Percentiles rank a stretch among this genome's conserved stretches.
Conservation (phyloP, 257 asterid species). For the Coffea canephora region DNA sequence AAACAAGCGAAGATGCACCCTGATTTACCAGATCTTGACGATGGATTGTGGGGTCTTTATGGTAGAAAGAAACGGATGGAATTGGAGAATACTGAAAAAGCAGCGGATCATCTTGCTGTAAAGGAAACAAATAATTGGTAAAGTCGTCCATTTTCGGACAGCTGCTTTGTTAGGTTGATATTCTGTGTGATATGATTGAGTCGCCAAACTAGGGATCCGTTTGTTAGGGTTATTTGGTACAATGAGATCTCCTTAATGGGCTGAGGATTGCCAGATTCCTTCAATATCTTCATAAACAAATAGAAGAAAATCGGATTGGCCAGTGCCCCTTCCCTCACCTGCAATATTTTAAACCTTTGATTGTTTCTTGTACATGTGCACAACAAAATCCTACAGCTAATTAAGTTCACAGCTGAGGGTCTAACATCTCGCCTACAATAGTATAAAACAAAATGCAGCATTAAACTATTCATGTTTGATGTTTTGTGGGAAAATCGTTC, state of each 20-base stretch:
- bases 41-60: slow-evolving; percentile 5
- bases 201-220: slow-evolving; percentile 2
- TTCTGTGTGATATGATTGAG: neutral
- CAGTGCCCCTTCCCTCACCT: slow-evolving; percentile 2
- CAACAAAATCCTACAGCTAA: neutral
- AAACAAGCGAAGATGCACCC: slow-evolving; percentile 2
- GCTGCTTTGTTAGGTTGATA: neutral
- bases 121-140: slow-evolving; percentile 5
- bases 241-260: slow-evolving; percentile 21
- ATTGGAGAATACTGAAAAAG: neutral
- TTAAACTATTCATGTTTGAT: neutral
- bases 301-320: neutral
- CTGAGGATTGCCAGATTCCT: slow-evolving; percentile 19
- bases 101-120: slow-evolving; percentile 12
- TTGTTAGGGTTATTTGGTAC: slow-evolving; percentile 18
- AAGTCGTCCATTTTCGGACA: slow-evolving; percentile 20
- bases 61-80: slow-evolving; percentile 3
- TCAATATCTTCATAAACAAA: slow-evolving; percentile 11
- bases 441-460: neutral
- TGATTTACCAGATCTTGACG: slow-evolving; percentile 20
- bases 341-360: neutral
- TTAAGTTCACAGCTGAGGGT: slow-evolving; percentile 9
- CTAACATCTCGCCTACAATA: slow-evolving; percentile 14
- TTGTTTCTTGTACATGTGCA: slow-evolving; percentile 9
- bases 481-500: neutral